Evolutionary conservation across 1,284 basidiomycete genomes (phyloP).

Genomic region (Vanrija pseudolonga): DNA sequence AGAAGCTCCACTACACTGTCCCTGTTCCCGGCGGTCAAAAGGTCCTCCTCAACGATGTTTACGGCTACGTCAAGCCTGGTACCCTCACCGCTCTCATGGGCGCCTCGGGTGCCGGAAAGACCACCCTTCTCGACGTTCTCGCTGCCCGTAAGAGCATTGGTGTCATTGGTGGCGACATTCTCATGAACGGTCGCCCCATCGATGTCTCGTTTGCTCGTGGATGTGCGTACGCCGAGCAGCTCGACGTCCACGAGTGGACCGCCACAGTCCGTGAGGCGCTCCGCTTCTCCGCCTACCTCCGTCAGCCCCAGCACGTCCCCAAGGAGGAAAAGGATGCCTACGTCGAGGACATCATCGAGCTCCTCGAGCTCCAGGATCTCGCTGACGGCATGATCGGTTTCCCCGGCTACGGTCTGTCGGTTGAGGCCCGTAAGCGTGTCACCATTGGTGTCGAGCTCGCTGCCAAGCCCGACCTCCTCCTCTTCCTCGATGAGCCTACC

Average conservation of each 20-base stretch:
- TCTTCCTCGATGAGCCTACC: conserved; percentile 58
- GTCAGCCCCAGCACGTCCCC: conserved; percentile 54
- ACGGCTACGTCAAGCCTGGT: conserved; percentile 58
- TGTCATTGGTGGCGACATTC: conserved; percentile 53
- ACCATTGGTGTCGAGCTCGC: conserved; percentile 62
- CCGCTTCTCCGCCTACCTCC: conserved; percentile 58
- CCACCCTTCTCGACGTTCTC: conserved; percentile 56
- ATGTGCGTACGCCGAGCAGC: conserved; percentile 55
- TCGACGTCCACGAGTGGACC: conserved; percentile 79
- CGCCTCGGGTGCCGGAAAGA: conserved; percentile 57
- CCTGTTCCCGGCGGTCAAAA: conserved; percentile 54
- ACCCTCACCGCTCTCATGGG: conserved; percentile 61
- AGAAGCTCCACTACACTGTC: conserved; percentile 50
- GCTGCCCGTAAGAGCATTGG: conserved; percentile 55
- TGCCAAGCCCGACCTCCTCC: conserved; percentile 57
- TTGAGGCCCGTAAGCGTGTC: conserved; percentile 57
- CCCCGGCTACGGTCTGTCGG: conserved; percentile 54
- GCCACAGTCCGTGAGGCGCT: conserved; percentile 62
- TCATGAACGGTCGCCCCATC: conserved; percentile 54
- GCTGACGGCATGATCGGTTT: conserved; percentile 53
- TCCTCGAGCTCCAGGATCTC: conserved; percentile 54
- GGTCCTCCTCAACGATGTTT: conserved; percentile 55
- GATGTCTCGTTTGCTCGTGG: conserved; percentile 52
- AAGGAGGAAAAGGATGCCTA: conserved; percentile 56
- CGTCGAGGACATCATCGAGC: conserved; percentile 55